A percentile compares a stretch with the other conserved stretches of the same genome.
Conservation (phyloP, 306 rosid species). For the Arachis hypogaea region DNA sequence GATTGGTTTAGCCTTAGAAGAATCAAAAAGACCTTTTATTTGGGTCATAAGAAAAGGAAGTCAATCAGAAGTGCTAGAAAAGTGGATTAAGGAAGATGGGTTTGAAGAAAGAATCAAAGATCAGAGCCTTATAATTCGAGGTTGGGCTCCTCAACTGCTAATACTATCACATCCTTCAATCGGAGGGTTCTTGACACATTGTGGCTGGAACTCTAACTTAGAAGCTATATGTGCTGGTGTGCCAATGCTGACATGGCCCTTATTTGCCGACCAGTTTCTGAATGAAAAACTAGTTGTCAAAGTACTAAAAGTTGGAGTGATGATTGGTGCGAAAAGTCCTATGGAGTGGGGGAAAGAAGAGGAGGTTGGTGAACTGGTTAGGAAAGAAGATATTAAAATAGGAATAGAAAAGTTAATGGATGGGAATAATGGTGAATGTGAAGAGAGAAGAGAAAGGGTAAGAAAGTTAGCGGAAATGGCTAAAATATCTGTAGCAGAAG, state of each 20-base stretch:
- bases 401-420: constrained; percentile 1
- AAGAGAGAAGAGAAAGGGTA: constrained; percentile 1
- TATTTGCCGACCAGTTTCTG: constrained; percentile 19
- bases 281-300: constrained; percentile 8
- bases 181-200: constrained; percentile 27
- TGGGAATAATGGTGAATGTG: background rate
- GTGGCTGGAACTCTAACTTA: constrained; percentile 50
- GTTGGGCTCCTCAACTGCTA: constrained; percentile 51
- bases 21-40: constrained; percentile 4
- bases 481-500: background rate
- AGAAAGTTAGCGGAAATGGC: constrained; percentile 5
- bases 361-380: background rate
- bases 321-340: background rate
- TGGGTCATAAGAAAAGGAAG: constrained; percentile 42
- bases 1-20: constrained; percentile 11
- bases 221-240: constrained; percentile 44
- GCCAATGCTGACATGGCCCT: constrained; percentile 45
- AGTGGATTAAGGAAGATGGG: constrained; percentile 25
- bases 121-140: constrained; percentile 36
- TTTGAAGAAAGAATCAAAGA: constrained; percentile 15
- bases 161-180: constrained; percentile 48
- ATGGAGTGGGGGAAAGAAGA: background rate
- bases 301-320: background rate
- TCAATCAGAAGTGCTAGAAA: constrained; percentile 27
- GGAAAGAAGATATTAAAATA: background rate